phyloP scores from a whole-genome alignment of 208 protist genomes.

The Wallacemonas sp. region DNA sequence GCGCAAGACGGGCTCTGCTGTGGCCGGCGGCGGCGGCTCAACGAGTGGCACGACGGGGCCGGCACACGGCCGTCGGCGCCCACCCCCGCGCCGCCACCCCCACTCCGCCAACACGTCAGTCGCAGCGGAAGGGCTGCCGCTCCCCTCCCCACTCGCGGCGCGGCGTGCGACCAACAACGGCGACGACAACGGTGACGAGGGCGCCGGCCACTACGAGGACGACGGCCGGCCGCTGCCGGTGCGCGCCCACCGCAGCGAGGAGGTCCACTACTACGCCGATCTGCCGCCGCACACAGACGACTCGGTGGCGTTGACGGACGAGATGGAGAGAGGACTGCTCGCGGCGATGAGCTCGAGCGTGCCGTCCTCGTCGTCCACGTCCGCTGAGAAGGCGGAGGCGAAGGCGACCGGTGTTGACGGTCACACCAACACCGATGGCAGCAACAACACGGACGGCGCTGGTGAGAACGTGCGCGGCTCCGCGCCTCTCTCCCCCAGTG shows the following conservation, averaged over 20 bases:
- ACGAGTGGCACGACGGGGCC: neutral
- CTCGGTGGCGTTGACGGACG: neutral
- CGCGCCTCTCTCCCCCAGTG: no score
- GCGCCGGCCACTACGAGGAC: no score
- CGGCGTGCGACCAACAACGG: slow-evolving; percentile 6
- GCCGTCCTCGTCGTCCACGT: neutral
- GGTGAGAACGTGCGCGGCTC: no score
- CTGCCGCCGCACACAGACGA: neutral
- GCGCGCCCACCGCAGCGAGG: neutral
- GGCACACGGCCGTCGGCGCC: neutral
- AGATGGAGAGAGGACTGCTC: neutral
- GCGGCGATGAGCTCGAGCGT: neutral
- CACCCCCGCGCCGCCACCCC: neutral
- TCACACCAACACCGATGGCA: no score
- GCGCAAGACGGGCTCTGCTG: neutral
- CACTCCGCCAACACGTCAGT: slow-evolving; percentile 2
- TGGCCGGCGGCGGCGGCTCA: neutral
- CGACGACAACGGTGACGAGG: neutral
- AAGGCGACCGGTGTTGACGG: neutral
- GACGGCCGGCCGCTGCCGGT: neutral
- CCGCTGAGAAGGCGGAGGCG: neutral
- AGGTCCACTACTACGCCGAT: slow-evolving; percentile 12
- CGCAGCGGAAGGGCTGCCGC: neutral
- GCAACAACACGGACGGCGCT: no score
- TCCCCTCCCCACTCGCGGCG: slow-evolving; percentile 8